phyloP scores from a whole-genome alignment of 2,329 filamentous ascomycete species.

The Monosporascus sp. region DNA sequence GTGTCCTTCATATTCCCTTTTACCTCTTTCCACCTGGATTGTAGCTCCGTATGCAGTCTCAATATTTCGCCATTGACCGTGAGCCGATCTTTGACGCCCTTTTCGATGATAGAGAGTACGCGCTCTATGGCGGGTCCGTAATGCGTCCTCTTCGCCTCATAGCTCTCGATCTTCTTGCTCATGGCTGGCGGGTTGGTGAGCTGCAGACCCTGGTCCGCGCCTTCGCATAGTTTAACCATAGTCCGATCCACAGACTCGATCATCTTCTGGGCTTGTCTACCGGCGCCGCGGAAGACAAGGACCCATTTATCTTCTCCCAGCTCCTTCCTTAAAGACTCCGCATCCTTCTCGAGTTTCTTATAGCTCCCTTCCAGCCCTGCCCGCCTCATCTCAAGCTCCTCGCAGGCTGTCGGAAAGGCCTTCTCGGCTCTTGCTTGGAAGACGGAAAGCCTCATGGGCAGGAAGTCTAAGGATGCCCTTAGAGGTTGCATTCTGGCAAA shows the following conservation, averaged over 20 bases:
- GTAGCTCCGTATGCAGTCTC: constrained; percentile 78
- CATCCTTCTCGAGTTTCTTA: constrained; percentile 82
- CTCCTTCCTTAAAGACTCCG: constrained; percentile 82
- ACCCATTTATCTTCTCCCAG: constrained; percentile 95
- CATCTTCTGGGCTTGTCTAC: constrained; percentile 91
- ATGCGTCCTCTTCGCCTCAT: constrained; percentile 90
- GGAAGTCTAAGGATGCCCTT: constrained; percentile 85
- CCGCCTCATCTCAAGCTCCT: constrained; percentile 75
- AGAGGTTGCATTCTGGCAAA: constrained; percentile 95
- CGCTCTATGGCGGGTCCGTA: constrained; percentile 91
- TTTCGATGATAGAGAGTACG: constrained; percentile 87
- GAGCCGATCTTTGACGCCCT: constrained; percentile 89
- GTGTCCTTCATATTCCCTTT: constrained; percentile 73
- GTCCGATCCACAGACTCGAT: constrained; percentile 90
- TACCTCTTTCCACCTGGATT: constrained; percentile 72
- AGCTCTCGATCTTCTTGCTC: constrained; percentile 82
- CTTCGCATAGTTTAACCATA: constrained; percentile 74
- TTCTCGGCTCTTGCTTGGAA: constrained; percentile 74
- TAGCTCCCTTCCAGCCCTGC: constrained; percentile 76
- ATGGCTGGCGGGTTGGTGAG: constrained; percentile 65
- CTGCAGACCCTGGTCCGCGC: constrained; percentile 69
- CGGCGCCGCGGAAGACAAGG: constrained; percentile 88
- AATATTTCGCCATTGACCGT: constrained; percentile 96
- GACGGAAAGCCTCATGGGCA: constrained; percentile 87
- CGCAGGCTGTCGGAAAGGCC: constrained; percentile 84